These are phyloP conservation scores for Linaria vulgaris DNA, from an alignment of 257 asterid genomes.

Conservation along the genomic window DNA sequence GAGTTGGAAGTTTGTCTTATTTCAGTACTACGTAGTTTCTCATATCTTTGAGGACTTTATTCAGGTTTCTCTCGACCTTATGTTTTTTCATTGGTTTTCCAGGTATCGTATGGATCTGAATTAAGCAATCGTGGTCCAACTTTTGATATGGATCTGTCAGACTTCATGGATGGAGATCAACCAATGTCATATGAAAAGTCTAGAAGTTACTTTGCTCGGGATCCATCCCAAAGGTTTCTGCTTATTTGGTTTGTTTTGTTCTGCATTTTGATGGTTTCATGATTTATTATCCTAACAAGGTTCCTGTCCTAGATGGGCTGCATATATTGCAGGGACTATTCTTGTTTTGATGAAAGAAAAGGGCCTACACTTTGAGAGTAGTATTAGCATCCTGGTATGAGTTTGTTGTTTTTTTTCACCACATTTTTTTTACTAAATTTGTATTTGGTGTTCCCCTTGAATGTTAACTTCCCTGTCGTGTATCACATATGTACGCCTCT, in stretches of 20 bases:
- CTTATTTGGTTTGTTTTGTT: conserved; percentile 8
- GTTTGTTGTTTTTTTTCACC: conserved; percentile 7
- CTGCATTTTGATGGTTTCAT: conserved; percentile 1
- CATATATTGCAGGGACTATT: conserved; percentile 94
- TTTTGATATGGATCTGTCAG: conserved; percentile 94
- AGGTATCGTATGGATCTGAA: conserved; percentile 99
- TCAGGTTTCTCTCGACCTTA: neutral
- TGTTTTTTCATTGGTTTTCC: conserved; percentile 22
- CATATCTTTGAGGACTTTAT: conserved; percentile 2
- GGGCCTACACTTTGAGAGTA: conserved; percentile 68
- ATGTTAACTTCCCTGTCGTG: too few relatives aligned
- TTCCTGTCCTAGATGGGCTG: conserved; percentile 86
- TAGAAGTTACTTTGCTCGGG: conserved; percentile 77
- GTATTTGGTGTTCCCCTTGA: too few relatives aligned
- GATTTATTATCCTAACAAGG: conserved; percentile 29
- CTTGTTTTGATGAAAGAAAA: conserved; percentile 94
- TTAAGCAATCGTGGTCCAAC: conserved; percentile 98
- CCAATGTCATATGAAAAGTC: conserved; percentile 82
- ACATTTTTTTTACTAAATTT: neutral
- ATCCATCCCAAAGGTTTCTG: conserved; percentile 87
- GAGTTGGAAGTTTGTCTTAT: too few relatives aligned
- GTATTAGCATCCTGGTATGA: conserved; percentile 82
- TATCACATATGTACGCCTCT: too few relatives aligned
- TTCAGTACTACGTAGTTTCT: too few relatives aligned
- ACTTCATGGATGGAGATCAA: conserved; percentile 77